These are phyloP conservation scores for Arxiozyma slooffiae DNA, from an alignment of 1,139 yeast genomes.

Conservation along the genomic window DNA sequence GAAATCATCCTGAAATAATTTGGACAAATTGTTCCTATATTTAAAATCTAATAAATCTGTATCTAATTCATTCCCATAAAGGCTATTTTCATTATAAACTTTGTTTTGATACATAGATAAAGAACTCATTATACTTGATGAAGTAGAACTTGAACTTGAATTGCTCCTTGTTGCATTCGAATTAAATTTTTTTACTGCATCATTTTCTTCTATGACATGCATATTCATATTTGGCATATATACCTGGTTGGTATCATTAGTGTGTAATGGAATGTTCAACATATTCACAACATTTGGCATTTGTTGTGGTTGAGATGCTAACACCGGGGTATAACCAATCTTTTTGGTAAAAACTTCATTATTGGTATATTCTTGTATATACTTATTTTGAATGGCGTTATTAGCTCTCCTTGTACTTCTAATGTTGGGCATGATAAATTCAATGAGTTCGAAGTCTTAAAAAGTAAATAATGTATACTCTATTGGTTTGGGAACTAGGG, in stretches of 20 bases:
- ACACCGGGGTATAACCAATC: neutral
- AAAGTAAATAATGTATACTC: neutral
- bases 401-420: neutral
- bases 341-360: neutral
- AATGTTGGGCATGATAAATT: neutral
- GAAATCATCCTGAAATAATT: slow-evolving; percentile 26
- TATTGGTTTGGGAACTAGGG: neutral
- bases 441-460: neutral
- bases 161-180: slow-evolving; percentile 9
- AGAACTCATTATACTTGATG: slow-evolving; percentile 4
- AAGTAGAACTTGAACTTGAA: slow-evolving; percentile 9
- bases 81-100: neutral
- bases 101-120: slow-evolving; percentile 1
- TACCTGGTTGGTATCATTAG: neutral
- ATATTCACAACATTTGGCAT: neutral
- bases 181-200: slow-evolving; percentile 6
- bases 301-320: slow-evolving; percentile 1
- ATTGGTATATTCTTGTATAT: neutral
- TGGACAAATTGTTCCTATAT: slow-evolving; percentile 16
- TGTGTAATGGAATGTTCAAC: neutral
- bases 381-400: neutral
- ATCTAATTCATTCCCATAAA: neutral
- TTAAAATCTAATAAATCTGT: slow-evolving; percentile 6
- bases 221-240: neutral
- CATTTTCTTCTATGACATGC: slow-evolving; percentile 3